Percentiles rank a stretch among this genome's conserved stretches.
Evolutionary conservation across 1,284 basidiomycete genomes (phyloP).

Genomic region (Inonotus hispidus): DNA sequence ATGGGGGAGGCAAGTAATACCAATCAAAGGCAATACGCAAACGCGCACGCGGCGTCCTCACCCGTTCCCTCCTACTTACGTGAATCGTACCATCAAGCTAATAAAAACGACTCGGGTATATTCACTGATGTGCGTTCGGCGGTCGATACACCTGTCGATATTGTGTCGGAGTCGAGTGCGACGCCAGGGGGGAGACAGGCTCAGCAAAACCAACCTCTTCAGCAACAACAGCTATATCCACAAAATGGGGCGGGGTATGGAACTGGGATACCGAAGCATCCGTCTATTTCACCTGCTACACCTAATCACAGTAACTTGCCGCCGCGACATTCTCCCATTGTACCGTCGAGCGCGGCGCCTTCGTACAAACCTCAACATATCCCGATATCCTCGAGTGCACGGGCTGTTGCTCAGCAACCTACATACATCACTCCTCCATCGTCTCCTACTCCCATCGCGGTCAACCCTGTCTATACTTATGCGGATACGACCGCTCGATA

Average conservation of each 20-base stretch:
- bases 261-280: slow-evolving; percentile 7
- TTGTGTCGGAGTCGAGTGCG: slow-evolving; percentile 5
- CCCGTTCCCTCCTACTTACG: slow-evolving; percentile 1
- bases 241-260: not conserved
- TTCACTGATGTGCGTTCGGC: slow-evolving; percentile 9
- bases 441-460: slow-evolving; percentile 39
- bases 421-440: slow-evolving; percentile 63
- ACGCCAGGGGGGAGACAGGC: slow-evolving; percentile 1
- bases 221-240: not conserved
- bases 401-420: slow-evolving; percentile 67
- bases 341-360: slow-evolving; percentile 8
- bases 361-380: slow-evolving; percentile 13
- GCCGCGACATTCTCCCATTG: slow-evolving; percentile 8
- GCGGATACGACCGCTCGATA: slow-evolving; percentile 2
- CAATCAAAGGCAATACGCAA: not conserved
- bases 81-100: slow-evolving; percentile 10
- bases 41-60: not conserved
- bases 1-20: not conserved
- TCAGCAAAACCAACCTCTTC: not conserved
- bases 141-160: slow-evolving; percentile 4
- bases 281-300: slow-evolving; percentile 3
- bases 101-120: slow-evolving; percentile 11
- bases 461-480: slow-evolving; percentile 50
- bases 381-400: slow-evolving; percentile 47
- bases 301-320: not conserved